Conservation (phyloP, 2,329 filamentous ascomycete species). For the Hypocreales sp. region DNA sequence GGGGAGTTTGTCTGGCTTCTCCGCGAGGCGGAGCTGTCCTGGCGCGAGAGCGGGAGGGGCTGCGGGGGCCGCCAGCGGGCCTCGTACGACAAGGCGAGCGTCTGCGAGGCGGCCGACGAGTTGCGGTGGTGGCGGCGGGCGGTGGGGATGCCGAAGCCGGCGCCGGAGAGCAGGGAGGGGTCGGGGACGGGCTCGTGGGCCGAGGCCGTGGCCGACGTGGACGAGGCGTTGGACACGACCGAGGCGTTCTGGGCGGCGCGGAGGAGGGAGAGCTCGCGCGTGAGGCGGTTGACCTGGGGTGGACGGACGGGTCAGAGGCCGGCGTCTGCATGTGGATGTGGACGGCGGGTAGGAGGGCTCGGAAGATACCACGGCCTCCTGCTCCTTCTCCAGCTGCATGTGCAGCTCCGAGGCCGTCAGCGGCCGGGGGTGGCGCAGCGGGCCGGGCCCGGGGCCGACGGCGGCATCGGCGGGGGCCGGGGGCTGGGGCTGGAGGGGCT, state of each 20-base stretch:
- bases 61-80: slow-evolving; percentile 26
- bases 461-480: slow-evolving; percentile 18
- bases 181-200: slow-evolving; percentile 31
- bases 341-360: too few relatives aligned
- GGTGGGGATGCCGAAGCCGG: slow-evolving; percentile 41
- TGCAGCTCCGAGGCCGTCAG: slow-evolving; percentile 83
- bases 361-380: slow-evolving; percentile 79
- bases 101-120: slow-evolving; percentile 40
- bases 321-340: background rate
- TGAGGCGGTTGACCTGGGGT: slow-evolving; percentile 76
- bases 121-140: slow-evolving; percentile 41
- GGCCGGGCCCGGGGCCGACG: slow-evolving; percentile 46
- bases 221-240: slow-evolving; percentile 50
- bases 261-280: slow-evolving; percentile 74
- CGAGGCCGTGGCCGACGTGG: slow-evolving; percentile 38
- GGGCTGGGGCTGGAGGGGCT: slow-evolving; percentile 14
- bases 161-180: slow-evolving; percentile 37
- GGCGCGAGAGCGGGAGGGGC: slow-evolving; percentile 30
- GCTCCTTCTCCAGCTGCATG: slow-evolving; percentile 81
- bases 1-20: slow-evolving; percentile 36
- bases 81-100: slow-evolving; percentile 23
- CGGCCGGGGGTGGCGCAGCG: slow-evolving; percentile 72
- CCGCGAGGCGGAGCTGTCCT: slow-evolving; percentile 39
- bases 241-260: slow-evolving; percentile 55
- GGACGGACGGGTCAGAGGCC: too few relatives aligned